These are phyloP conservation scores for barley (Hordeum vulgare) DNA, from an alignment of 176 grass and related monocot genomes.

Conservation along the genomic window MorexV3_pseudomolecules_assembly NC_058520.1:186473442-186473941, in stretches of 20 bases:
- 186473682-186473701: neutral
- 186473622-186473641: neutral
- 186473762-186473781: neutral
- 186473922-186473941: neutral
- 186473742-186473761: neutral
- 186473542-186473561: constrained; percentile 22
- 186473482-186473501: neutral
- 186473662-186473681: neutral
- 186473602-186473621: neutral
- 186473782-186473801: neutral
- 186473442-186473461: constrained; percentile 17
- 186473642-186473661: neutral
- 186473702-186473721: neutral
- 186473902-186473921: neutral
- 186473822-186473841: neutral
- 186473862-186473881: neutral
- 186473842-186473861: neutral
- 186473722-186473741: neutral
- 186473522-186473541: constrained; percentile 55
- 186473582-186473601: constrained; percentile 28
- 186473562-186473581: constrained; percentile 26
- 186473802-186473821: neutral
- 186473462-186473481: neutral
- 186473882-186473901: neutral
- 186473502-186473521: constrained; percentile 17